Conservation (phyloP, 768 basidiomycete species). For the Auricularia cornea region DNA sequence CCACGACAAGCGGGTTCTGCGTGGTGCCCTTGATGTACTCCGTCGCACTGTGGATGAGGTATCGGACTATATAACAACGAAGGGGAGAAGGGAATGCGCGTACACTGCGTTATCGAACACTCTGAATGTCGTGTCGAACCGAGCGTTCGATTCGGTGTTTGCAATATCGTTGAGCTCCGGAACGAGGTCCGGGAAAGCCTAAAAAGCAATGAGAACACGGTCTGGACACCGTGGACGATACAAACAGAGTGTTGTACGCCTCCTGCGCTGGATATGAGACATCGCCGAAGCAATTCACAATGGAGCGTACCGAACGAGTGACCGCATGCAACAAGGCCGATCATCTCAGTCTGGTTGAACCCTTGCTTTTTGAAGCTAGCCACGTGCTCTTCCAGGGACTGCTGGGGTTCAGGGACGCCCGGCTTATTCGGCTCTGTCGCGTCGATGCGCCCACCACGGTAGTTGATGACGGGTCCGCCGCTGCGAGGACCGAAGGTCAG, state of each 20-base stretch:
- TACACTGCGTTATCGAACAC: constrained; percentile 4
- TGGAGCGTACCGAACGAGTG: constrained; percentile 33
- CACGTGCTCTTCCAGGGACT: constrained; percentile 31
- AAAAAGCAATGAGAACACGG: too few relatives aligned
- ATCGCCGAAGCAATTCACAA: constrained; percentile 20
- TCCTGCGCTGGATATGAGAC: too few relatives aligned
- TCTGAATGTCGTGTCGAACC: constrained; percentile 3
- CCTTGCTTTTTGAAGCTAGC: constrained; percentile 36
- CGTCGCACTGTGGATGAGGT: constrained; percentile 31
- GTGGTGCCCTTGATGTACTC: constrained; percentile 35
- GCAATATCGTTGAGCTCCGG: background rate
- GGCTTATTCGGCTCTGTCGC: constrained; percentile 28
- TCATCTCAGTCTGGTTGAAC: constrained; percentile 38
- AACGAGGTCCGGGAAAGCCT: constrained; percentile 39
- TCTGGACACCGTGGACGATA: too few relatives aligned
- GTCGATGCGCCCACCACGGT: constrained; percentile 36
- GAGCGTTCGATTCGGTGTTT: background rate
- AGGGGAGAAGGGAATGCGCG: too few relatives aligned
- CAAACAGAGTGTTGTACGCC: too few relatives aligned
- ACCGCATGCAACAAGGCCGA: constrained; percentile 42
- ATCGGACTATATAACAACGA: too few relatives aligned
- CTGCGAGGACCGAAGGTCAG: background rate
- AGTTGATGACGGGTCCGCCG: constrained; percentile 37
- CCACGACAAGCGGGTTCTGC: constrained; percentile 29
- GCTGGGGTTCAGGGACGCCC: constrained; percentile 36